Percentiles rank a stretch among this genome's conserved stretches.
phyloP scores from a whole-genome alignment of 1,284 basidiomycete genomes.

The Mycena sp. region DNA sequence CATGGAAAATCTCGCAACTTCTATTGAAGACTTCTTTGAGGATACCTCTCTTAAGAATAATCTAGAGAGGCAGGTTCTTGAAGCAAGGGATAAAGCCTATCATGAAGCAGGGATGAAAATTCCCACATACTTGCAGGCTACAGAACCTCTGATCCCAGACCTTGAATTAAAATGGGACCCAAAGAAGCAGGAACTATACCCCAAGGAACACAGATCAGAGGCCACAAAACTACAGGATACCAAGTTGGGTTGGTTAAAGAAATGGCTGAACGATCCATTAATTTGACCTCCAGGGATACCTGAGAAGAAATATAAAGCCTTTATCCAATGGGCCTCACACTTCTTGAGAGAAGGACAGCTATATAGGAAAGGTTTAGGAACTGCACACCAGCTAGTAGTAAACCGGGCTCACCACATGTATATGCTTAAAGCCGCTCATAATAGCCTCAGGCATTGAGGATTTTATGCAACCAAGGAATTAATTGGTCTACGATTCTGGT shows the following conservation, averaged over 20 bases:
- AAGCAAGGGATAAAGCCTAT: neutral
- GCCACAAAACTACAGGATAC: neutral
- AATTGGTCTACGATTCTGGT: constrained; percentile 29
- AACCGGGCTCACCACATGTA: constrained; percentile 10
- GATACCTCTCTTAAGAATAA: too few species aligned
- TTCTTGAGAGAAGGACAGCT: constrained; percentile 23
- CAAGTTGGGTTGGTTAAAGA: neutral
- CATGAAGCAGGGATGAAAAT: neutral
- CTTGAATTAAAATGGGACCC: neutral
- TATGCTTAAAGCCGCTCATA: constrained; percentile 32
- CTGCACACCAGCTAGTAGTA: constrained; percentile 27
- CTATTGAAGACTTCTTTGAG: neutral
- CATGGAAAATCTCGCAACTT: neutral
- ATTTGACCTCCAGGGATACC: neutral
- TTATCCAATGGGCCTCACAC: neutral
- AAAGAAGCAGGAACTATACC: neutral
- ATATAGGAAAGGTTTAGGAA: constrained; percentile 23
- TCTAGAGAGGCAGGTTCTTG: neutral
- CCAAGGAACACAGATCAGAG: neutral
- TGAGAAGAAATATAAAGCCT: neutral
- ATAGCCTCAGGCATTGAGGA: constrained; percentile 39
- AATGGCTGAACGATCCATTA: neutral
- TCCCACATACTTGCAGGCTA: neutral
- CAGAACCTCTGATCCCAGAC: neutral
- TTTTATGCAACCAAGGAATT: constrained; percentile 28